Base-by-base conservation (phyloP, 2,329 filamentous ascomycete species). In the Trichoderma cornu-damae region DNA sequence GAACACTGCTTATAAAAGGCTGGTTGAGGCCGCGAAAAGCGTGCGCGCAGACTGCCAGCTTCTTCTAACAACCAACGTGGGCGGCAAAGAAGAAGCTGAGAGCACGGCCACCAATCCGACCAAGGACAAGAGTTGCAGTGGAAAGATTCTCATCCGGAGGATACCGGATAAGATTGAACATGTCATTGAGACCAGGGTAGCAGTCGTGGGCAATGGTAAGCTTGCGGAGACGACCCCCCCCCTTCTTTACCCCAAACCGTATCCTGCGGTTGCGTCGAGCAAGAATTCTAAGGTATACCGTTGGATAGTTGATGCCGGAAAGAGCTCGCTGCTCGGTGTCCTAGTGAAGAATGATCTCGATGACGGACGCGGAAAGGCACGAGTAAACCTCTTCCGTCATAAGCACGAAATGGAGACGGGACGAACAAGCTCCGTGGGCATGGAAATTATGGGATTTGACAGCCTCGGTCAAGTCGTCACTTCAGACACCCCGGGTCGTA, bases 401-500 rank as follows among this genome's bases (percentile, higher is more conserved):
- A 97, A 99, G 73, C 94, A 99, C 68, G 94, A 99, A 74, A 88
- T 97, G 38, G 94, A 99, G 73, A 94, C 89, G 46, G 94, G 94
- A 1, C 83, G 94, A 63, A 99, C 94, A 8, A 96, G 90, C 69
- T 96, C 92, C 0, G 94, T 99, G 0, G 93, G 94, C 40, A 95
- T 97, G 92, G 94, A 99, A 72, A 97, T 97, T 61, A 91, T 97
- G 87, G 94, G 94, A 2, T 99, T 96, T 65, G 91, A 97, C 71
- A 90, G 88, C 50, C 81, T 82, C 56, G 93, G 94, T 26, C 84
- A 92, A 24, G 87, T 96, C 26, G 82, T 97, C 14, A 83, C 85
- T 14, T 93, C 89, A 37, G 88, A 88, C 59, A 88, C 87, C 0
- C 89, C 92, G 2, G 93, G 91, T 1, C 84, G 94, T 70, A 90